Percentiles rank a stretch among this genome's conserved stretches.
phyloP scores from a whole-genome alignment of 2,329 filamentous ascomycete species.

The Myotisia sp. region DNA sequence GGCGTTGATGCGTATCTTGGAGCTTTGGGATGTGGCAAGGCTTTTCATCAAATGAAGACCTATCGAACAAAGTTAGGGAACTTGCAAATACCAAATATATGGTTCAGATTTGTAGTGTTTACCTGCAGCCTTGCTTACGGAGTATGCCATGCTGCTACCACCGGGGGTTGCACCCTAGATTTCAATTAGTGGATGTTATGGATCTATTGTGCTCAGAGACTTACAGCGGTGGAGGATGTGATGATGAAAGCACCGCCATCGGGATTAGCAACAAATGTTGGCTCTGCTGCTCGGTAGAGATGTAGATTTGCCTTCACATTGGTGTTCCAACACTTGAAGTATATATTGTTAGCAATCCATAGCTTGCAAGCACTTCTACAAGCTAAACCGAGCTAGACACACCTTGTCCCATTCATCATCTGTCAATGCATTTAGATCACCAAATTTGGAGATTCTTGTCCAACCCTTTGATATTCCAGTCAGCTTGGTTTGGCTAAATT shows the following conservation, averaged over 20 bases:
- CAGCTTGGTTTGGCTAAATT: neutral
- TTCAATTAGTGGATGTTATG: constrained; percentile 19
- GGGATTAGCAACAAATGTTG: constrained; percentile 46
- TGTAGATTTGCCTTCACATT: constrained; percentile 45
- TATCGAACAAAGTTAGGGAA: no score
- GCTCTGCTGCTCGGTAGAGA: constrained; percentile 43
- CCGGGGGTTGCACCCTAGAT: constrained; percentile 35
- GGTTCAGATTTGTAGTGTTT: constrained; percentile 10
- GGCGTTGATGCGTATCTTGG: constrained; percentile 50
- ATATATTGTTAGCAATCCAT: neutral
- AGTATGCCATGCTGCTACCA: constrained; percentile 54
- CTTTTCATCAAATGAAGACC: constrained; percentile 53
- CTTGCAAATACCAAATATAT: no score
- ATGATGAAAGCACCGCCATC: constrained; percentile 52
- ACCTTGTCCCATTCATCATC: constrained; percentile 52
- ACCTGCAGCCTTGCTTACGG: constrained; percentile 63
- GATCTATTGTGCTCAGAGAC: constrained; percentile 10
- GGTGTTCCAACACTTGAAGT: constrained; percentile 42
- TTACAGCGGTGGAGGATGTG: constrained; percentile 47
- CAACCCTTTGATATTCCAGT: constrained; percentile 35
- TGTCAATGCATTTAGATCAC: constrained; percentile 42
- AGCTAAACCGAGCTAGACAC: constrained; percentile 9
- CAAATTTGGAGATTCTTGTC: constrained; percentile 46
- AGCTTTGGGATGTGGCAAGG: constrained; percentile 47
- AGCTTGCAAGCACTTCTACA: neutral